Percentiles rank a stretch among this genome's conserved stretches.
Conservation (phyloP, 768 basidiomycete species). For the Macrolepiota dolichaula region DNA sequence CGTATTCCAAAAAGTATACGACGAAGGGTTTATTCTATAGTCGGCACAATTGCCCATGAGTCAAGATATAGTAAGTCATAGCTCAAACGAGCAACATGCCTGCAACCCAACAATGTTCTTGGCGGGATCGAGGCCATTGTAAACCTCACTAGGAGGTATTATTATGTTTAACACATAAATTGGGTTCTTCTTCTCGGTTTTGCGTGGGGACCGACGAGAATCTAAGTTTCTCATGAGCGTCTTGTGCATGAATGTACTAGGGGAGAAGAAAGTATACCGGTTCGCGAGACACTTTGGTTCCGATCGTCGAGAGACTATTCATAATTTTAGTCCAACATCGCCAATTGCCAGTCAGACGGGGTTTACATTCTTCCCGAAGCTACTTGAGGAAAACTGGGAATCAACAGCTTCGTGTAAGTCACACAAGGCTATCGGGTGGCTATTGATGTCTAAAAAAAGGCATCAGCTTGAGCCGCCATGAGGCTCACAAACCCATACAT, state of each 20-base stretch:
- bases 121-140: constrained; percentile 78
- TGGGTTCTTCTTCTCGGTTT: constrained; percentile 72
- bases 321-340: neutral
- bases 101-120: constrained; percentile 67
- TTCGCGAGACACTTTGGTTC: constrained; percentile 53
- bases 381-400: constrained; percentile 57
- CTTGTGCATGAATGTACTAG: neutral
- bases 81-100: constrained; percentile 33
- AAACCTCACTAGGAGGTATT: constrained; percentile 63
- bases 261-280: constrained; percentile 29
- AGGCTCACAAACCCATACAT: constrained; percentile 47
- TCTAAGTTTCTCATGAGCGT: constrained; percentile 32
- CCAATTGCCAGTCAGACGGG: neutral
- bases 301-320: constrained; percentile 45
- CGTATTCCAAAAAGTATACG: constrained; percentile 50
- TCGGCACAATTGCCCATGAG: constrained; percentile 4
- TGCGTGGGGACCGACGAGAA: constrained; percentile 70
- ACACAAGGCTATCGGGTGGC: constrained; percentile 59
- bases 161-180: constrained; percentile 80
- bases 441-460: constrained; percentile 65
- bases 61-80: constrained; percentile 9
- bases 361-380: constrained; percentile 72
- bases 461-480: constrained; percentile 5
- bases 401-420: constrained; percentile 74
- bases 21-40: constrained; percentile 59